A percentile compares a stretch with the other conserved stretches of the same genome.
Evolutionary conservation across 306 rosid genomes (phyloP).

Genomic region (Vigna reflexopilosa): DNA sequence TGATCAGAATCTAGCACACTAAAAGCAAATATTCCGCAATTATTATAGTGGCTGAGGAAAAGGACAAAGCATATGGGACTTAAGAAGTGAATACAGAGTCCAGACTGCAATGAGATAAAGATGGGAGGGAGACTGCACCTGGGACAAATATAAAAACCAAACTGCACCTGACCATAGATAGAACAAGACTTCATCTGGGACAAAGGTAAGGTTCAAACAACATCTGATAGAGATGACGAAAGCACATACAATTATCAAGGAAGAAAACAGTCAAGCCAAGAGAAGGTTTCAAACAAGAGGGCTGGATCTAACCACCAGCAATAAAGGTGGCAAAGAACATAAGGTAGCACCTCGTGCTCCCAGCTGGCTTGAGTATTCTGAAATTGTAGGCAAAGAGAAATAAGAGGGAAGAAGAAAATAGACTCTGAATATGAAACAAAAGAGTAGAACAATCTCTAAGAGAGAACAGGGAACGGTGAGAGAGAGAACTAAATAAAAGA

Average conservation of each 20-base stretch:
- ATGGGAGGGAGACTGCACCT: too few species aligned
- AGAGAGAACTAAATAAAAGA: not conserved
- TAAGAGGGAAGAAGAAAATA: not conserved
- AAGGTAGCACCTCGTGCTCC: too few species aligned
- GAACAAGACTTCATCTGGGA: not conserved
- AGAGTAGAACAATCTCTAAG: not conserved
- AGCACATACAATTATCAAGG: not conserved
- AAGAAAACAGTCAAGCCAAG: not conserved
- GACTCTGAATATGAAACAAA: not conserved
- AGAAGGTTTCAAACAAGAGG: not conserved
- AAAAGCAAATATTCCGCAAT: too few species aligned
- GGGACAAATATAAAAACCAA: too few species aligned
- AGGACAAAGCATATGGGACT: too few species aligned
- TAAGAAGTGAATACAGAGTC: too few species aligned
- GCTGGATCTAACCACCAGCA: not conserved
- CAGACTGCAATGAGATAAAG: too few species aligned
- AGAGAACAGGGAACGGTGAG: constrained; percentile 1
- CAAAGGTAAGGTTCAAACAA: not conserved
- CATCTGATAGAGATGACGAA: not conserved
- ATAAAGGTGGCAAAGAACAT: too few species aligned
- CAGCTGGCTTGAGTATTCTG: not conserved
- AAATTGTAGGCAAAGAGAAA: not conserved
- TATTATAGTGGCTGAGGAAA: too few species aligned
- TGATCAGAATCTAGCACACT: too few species aligned
- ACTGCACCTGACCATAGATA: too few species aligned